A percentile compares a stretch with the other conserved stretches of the same genome.
Evolutionary conservation across 2,329 filamentous ascomycete species (phyloP).

Genomic region (Arthrinium puccinioides): DNA sequence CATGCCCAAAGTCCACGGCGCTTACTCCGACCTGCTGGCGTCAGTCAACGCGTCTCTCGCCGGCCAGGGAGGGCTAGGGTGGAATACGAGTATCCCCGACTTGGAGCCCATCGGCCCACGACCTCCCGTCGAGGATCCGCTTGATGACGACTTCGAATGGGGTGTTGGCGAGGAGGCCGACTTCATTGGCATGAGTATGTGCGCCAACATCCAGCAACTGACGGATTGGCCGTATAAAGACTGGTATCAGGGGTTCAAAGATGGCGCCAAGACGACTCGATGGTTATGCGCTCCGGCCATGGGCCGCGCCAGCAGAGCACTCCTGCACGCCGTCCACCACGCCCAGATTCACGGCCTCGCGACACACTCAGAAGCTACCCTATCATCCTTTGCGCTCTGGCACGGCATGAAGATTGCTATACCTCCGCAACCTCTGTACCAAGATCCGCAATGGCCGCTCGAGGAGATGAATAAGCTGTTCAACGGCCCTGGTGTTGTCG

Average conservation of each 20-base stretch:
- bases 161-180: constrained; percentile 52
- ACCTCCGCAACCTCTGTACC: constrained; percentile 60
- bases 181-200: no score
- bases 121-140: constrained; percentile 40
- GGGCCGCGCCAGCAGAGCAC: constrained; percentile 39
- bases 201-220: constrained; percentile 52
- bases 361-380: constrained; percentile 59
- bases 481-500: constrained; percentile 47
- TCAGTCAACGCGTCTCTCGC: constrained; percentile 47
- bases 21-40: constrained; percentile 48
- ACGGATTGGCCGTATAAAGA: constrained; percentile 49
- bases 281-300: constrained; percentile 51
- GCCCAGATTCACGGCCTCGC: constrained; percentile 44
- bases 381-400: constrained; percentile 45
- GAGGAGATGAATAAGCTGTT: constrained; percentile 55
- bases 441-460: constrained; percentile 52
- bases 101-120: constrained; percentile 53
- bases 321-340: constrained; percentile 48
- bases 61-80: constrained; percentile 52
- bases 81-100: constrained; percentile 50
- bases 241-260: constrained; percentile 50
- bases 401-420: constrained; percentile 55
- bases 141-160: constrained; percentile 57
- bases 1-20: constrained; percentile 47
- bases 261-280: constrained; percentile 43